phyloP scores from a whole-genome alignment of 2,329 filamentous ascomycete genomes.

The Botrytis squamosa region DNA sequence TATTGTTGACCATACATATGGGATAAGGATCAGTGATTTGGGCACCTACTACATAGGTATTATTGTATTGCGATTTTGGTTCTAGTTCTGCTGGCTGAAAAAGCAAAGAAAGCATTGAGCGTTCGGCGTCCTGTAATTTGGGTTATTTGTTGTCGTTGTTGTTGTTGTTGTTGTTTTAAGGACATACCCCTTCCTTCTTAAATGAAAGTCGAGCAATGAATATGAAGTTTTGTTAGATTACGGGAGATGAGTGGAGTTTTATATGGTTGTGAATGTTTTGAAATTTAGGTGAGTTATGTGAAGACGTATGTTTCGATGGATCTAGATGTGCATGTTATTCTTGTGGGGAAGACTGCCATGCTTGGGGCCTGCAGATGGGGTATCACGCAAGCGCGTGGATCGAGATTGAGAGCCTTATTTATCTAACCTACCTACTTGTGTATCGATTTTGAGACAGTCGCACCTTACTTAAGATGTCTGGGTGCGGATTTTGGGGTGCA shows the following conservation, averaged over 20 bases:
- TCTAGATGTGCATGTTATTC: too few relatives aligned
- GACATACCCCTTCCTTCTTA: constrained; percentile 8
- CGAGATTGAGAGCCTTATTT: too few relatives aligned
- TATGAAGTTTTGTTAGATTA: background rate
- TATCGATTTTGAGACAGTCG: too few relatives aligned
- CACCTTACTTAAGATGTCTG: too few relatives aligned
- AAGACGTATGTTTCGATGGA: background rate
- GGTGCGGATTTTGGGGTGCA: too few relatives aligned
- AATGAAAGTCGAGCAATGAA: background rate
- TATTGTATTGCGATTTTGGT: background rate
- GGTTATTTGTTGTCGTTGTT: background rate
- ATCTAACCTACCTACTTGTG: too few relatives aligned
- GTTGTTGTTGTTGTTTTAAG: background rate
- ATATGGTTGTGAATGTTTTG: background rate
- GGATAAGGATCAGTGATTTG: background rate
- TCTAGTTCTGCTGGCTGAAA: background rate
- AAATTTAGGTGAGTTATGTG: background rate
- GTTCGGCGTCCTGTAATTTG: constrained; percentile 3
- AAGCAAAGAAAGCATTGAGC: constrained; percentile 2
- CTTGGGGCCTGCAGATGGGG: background rate
- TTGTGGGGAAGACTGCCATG: background rate
- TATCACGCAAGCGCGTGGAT: background rate
- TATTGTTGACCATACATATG: background rate
- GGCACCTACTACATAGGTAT: background rate
- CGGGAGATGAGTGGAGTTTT: background rate